Evolutionary conservation across 129 eudicot genomes (phyloP).

Genomic region (Cynara cardunculus): DNA sequence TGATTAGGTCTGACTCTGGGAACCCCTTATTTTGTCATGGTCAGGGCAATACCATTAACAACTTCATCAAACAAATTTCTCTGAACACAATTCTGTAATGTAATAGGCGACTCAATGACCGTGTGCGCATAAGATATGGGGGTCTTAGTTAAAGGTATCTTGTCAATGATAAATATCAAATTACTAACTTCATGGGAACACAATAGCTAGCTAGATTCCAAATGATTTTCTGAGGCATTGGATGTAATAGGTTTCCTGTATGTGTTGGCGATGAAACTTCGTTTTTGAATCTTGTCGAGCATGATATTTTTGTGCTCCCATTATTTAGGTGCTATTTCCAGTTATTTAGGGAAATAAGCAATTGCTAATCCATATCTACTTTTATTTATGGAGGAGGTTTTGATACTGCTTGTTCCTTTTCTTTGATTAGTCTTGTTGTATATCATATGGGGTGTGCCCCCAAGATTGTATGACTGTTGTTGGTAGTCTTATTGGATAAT

Average conservation of each 20-base stretch:
- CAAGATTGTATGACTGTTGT: too few species aligned
- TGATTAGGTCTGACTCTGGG: too few species aligned
- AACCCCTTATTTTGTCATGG: not conserved
- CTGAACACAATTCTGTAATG: not conserved
- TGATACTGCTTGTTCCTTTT: too few species aligned
- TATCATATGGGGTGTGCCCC: too few species aligned
- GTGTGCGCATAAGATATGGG: not conserved
- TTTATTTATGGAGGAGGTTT: too few species aligned
- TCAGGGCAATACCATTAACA: not conserved
- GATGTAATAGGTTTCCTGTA: not conserved
- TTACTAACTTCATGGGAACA: not conserved
- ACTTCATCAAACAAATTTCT: not conserved
- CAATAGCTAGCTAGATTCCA: not conserved
- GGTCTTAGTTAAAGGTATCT: not conserved
- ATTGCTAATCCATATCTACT: not conserved
- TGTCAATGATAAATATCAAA: not conserved
- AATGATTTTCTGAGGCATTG: not conserved
- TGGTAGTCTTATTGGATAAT: too few species aligned
- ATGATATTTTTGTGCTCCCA: not conserved
- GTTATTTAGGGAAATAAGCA: not conserved
- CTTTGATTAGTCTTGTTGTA: too few species aligned
- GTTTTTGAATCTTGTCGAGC: not conserved
- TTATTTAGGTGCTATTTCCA: not conserved
- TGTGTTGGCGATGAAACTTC: not conserved
- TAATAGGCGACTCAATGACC: not conserved